phyloP scores from a whole-genome alignment of 495 filamentous ascomycete species.

The Penicillium nucicola region DNA sequence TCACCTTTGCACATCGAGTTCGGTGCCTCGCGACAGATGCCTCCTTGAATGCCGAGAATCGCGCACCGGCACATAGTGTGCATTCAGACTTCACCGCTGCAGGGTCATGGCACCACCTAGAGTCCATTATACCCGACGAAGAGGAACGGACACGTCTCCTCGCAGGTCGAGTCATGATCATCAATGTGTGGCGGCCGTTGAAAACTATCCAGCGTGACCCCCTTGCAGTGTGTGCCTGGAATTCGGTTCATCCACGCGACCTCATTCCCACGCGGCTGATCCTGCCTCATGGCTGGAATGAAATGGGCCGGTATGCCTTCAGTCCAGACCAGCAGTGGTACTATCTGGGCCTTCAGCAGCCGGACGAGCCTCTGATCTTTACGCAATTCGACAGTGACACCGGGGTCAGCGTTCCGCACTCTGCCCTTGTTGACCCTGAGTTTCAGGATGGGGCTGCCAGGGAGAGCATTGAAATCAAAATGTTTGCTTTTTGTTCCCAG shows the following conservation, averaged over 20 bases:
- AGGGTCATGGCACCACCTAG: slow-evolving; percentile 10
- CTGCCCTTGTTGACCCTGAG: slow-evolving; percentile 48
- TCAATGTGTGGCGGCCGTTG: slow-evolving; percentile 67
- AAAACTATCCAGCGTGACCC: slow-evolving; percentile 51
- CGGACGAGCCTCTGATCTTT: slow-evolving; percentile 28
- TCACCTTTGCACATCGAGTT: slow-evolving; percentile 12
- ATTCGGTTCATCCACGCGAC: slow-evolving; percentile 15
- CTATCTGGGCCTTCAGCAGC: slow-evolving; percentile 21
- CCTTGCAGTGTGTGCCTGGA: slow-evolving; percentile 41
- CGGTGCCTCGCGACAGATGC: slow-evolving; percentile 11
- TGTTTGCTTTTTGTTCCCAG: slow-evolving; percentile 19
- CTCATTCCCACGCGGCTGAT: slow-evolving; percentile 9
- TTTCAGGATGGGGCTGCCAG: slow-evolving; percentile 36
- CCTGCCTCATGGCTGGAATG: slow-evolving; percentile 13
- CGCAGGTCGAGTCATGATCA: slow-evolving; percentile 54
- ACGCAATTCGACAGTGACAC: slow-evolving; percentile 29
- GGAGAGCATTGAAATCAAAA: slow-evolving; percentile 54
- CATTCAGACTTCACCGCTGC: slow-evolving; percentile 18
- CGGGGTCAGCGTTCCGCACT: slow-evolving; percentile 43
- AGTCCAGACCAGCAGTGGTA: slow-evolving; percentile 23
- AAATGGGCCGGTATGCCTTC: slow-evolving; percentile 13
- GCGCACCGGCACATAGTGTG: slow-evolving; percentile 17
- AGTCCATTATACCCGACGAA: slow-evolving; percentile 2
- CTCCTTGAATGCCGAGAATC: slow-evolving; percentile 10
- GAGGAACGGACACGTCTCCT: slow-evolving; percentile 52